A percentile compares a stretch with the other conserved stretches of the same genome.
Conservation (phyloP, 2,329 filamentous ascomycete genomes). For the Fusarium domesticum region DNA sequence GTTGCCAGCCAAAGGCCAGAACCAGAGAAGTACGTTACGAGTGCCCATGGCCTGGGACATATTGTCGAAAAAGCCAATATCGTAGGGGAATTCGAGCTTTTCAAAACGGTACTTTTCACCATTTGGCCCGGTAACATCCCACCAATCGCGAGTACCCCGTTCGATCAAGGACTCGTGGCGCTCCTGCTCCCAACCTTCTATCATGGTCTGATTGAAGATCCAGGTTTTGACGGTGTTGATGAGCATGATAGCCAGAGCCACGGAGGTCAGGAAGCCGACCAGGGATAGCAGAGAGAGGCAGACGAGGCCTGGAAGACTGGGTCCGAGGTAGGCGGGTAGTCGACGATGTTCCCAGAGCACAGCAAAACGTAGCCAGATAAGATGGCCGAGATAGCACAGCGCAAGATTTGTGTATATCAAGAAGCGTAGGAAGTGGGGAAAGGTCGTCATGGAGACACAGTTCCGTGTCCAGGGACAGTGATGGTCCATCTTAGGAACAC, state of each 20-base stretch:
- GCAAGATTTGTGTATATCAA: slow-evolving; percentile 65
- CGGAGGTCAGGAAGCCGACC: slow-evolving; percentile 55
- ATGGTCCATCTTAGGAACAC: slow-evolving; percentile 80
- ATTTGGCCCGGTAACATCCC: slow-evolving; percentile 37
- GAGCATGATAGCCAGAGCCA: slow-evolving; percentile 64
- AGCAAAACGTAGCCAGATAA: slow-evolving; percentile 58
- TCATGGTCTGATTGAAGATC: slow-evolving; percentile 70
- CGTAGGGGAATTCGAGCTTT: slow-evolving; percentile 77
- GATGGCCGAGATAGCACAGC: slow-evolving; percentile 59
- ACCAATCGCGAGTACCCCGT: slow-evolving; percentile 46
- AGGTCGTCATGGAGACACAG: slow-evolving; percentile 78
- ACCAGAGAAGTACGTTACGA: slow-evolving; percentile 62
- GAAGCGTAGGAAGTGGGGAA: slow-evolving; percentile 81
- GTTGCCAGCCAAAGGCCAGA: slow-evolving; percentile 61
- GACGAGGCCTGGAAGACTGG: slow-evolving; percentile 55
- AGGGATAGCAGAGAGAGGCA: slow-evolving; percentile 59
- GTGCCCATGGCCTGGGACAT: slow-evolving; percentile 74
- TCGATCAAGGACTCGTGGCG: slow-evolving; percentile 57
- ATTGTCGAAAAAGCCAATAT: slow-evolving; percentile 72
- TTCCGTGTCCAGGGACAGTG: slow-evolving; percentile 84
- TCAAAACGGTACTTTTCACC: slow-evolving; percentile 49
- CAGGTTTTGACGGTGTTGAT: slow-evolving; percentile 60
- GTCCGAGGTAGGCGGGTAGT: slow-evolving; percentile 72
- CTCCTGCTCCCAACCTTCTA: slow-evolving; percentile 74
- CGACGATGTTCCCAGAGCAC: slow-evolving; percentile 63